Percentiles rank a stretch among this genome's conserved stretches.
Conservation (phyloP, 345 rosid species). For the Melastoma malabathricum region DNA sequence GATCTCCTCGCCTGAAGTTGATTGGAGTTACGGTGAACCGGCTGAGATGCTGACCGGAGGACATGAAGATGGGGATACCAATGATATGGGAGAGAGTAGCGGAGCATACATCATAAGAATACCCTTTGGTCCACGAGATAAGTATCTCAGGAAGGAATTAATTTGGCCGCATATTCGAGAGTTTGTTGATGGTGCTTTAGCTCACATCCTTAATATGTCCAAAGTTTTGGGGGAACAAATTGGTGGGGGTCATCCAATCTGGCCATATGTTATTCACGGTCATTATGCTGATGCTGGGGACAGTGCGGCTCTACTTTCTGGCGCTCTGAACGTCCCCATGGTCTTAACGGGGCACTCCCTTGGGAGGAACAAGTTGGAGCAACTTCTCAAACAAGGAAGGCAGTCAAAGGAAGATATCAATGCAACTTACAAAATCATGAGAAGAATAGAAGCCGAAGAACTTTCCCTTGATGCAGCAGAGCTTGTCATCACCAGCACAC, state of each 20-base stretch:
- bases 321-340: constrained; percentile 96
- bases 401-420: constrained; percentile 87
- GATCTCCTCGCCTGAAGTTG: constrained; percentile 69
- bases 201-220: constrained; percentile 85
- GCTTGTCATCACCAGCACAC: constrained; percentile 89
- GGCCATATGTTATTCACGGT: constrained; percentile 96
- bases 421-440: constrained; percentile 79
- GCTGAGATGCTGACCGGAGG: constrained; percentile 76
- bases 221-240: constrained; percentile 81
- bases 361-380: constrained; percentile 94
- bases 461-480: constrained; percentile 93
- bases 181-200: constrained; percentile 90
- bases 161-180: constrained; percentile 90
- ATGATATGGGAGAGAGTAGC: constrained; percentile 76
- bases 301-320: constrained; percentile 80
- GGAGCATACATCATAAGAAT: constrained; percentile 91
- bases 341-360: constrained; percentile 95
- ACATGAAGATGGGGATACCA: constrained; percentile 45
- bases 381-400: constrained; percentile 86
- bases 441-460: constrained; percentile 93
- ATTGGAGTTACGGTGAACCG: constrained; percentile 99
- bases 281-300: constrained; percentile 98
- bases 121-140: constrained; percentile 85
- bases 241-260: constrained; percentile 67
- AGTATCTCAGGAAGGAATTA: constrained; percentile 67